phyloP scores from a whole-genome alignment of 2,329 filamentous ascomycete species.

The Penicillium corylophilum region DNA sequence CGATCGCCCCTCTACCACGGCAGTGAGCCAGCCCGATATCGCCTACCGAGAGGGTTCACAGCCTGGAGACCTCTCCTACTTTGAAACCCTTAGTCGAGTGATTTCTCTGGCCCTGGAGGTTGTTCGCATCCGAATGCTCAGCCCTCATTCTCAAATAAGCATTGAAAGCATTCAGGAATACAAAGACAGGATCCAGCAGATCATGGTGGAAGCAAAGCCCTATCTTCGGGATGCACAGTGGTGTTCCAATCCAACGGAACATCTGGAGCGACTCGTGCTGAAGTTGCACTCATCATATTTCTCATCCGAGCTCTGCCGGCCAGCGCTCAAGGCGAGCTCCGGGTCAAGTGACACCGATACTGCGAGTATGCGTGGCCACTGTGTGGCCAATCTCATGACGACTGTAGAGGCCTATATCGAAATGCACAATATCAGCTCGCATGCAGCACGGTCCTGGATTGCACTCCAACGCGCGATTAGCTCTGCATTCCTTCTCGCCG shows the following conservation, averaged over 20 bases:
- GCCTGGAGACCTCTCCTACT: slow-evolving; percentile 54
- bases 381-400: slow-evolving; percentile 55
- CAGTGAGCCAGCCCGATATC: slow-evolving; percentile 54
- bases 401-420: slow-evolving; percentile 63
- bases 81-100: slow-evolving; percentile 59
- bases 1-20: slow-evolving; percentile 57
- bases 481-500: slow-evolving; percentile 48
- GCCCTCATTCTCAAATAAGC: slow-evolving; percentile 54
- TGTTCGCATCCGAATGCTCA: slow-evolving; percentile 57
- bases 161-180: slow-evolving; percentile 57
- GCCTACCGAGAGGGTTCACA: slow-evolving; percentile 49
- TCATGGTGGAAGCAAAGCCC: slow-evolving; percentile 58
- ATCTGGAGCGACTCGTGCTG: slow-evolving; percentile 60
- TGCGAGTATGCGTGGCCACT: slow-evolving; percentile 50
- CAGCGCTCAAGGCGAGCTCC: slow-evolving; percentile 56
- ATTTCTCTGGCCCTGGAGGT: slow-evolving; percentile 57
- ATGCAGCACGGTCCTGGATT: slow-evolving; percentile 49
- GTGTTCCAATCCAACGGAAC: slow-evolving; percentile 47
- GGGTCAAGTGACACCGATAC: slow-evolving; percentile 43
- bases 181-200: slow-evolving; percentile 56
- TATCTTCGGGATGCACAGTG: slow-evolving; percentile 55
- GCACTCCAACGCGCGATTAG: slow-evolving; percentile 49
- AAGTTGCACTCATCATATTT: slow-evolving; percentile 64
- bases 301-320: slow-evolving; percentile 61
- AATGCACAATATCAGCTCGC: slow-evolving; percentile 45